phyloP scores from a whole-genome alignment of 805 yeast species.

The Wickerhamomyces sydowiorum region DNA sequence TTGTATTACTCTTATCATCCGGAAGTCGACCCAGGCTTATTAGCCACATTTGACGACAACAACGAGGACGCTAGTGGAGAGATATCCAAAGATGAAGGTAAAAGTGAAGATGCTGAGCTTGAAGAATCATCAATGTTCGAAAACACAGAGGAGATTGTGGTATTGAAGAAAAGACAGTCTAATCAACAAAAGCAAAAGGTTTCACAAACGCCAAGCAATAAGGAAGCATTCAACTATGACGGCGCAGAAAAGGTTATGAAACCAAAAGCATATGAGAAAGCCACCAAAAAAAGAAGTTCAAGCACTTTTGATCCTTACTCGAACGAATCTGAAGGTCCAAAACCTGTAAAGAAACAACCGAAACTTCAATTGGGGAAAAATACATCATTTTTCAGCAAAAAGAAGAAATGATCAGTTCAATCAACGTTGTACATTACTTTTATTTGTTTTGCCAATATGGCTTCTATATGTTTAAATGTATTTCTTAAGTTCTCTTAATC shows the following conservation, averaged over 20 bases:
- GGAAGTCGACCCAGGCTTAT: too few relatives aligned
- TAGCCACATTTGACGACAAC: too few relatives aligned
- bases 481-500: slow-evolving; percentile 64
- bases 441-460: background rate
- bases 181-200: background rate
- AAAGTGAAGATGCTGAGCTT: background rate
- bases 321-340: slow-evolving; percentile 44
- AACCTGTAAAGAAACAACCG: slow-evolving; percentile 39
- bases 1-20: too few relatives aligned
- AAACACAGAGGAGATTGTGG: slow-evolving; percentile 16
- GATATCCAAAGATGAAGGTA: background rate
- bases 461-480: slow-evolving; percentile 33
- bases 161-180: slow-evolving; percentile 11
- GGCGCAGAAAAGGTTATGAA: slow-evolving; percentile 36
- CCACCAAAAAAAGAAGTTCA: slow-evolving; percentile 25
- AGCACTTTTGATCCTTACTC: slow-evolving; percentile 54
- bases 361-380: slow-evolving; percentile 16
- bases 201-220: slow-evolving; percentile 3
- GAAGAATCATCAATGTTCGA: slow-evolving; percentile 11
- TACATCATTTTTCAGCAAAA: slow-evolving; percentile 15
- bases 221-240: slow-evolving; percentile 37
- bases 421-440: background rate
- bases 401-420: slow-evolving; percentile 6
- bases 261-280: slow-evolving; percentile 11
- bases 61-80: too few relatives aligned